A percentile compares a stretch with the other conserved stretches of the same genome.
These are phyloP conservation scores for Diutina siamensis DNA, from an alignment of 1,139 yeast species.

Conservation along the genomic window DNA sequence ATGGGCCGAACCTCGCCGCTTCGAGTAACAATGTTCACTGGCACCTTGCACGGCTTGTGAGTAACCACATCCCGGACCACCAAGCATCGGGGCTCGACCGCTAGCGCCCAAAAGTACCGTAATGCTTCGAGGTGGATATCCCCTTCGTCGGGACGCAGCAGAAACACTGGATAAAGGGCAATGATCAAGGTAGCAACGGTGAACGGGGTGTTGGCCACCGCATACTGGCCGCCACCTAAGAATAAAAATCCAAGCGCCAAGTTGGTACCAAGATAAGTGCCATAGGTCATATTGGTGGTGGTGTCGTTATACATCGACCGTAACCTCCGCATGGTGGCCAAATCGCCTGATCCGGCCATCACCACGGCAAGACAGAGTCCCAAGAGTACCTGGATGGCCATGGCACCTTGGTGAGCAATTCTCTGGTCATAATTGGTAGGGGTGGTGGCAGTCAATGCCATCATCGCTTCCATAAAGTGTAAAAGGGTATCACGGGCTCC, in stretches of 20 bases:
- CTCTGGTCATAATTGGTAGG: constrained; percentile 25
- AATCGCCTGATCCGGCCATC: constrained; percentile 90
- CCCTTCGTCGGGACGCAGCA: constrained; percentile 14
- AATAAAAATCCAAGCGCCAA: constrained; percentile 82
- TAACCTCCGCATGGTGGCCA: constrained; percentile 62
- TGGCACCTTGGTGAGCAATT: constrained; percentile 21
- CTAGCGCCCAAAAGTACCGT: constrained; percentile 84
- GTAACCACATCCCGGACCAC: constrained; percentile 61
- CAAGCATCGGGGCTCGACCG: constrained; percentile 73
- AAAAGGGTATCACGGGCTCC: constrained; percentile 51
- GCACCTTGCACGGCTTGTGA: constrained; percentile 39
- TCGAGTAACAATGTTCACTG: constrained; percentile 34
- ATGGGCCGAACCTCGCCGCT: constrained; percentile 22
- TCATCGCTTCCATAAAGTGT: constrained; percentile 48
- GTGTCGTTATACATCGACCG: constrained; percentile 57
- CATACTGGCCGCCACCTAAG: constrained; percentile 88
- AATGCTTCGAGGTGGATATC: constrained; percentile 56
- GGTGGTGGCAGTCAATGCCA: constrained; percentile 35
- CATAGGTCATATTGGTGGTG: constrained; percentile 40
- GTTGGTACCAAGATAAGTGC: constrained; percentile 69
- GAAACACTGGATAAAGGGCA: constrained; percentile 66
- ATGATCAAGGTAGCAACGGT: constrained; percentile 66
- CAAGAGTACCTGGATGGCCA: constrained; percentile 17
- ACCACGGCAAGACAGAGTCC: constrained; percentile 39
- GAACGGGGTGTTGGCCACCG: constrained; percentile 53